phyloP scores from a whole-genome alignment of 2,329 filamentous ascomycete species.

The Aspergillus japonicus region DNA sequence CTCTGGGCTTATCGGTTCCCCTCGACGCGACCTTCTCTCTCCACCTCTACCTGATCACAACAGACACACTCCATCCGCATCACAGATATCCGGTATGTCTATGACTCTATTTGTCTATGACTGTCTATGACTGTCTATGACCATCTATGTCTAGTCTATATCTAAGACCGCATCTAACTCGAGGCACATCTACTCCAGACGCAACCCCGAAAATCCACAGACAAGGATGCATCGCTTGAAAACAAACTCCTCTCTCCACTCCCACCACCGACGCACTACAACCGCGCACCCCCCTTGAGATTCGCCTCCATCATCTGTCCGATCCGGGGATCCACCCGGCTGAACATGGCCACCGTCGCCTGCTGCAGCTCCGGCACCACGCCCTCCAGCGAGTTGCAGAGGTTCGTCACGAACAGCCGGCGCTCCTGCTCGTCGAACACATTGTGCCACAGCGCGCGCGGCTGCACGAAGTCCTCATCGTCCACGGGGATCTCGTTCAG shows the following conservation, averaged over 20 bases:
- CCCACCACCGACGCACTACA: not conserved
- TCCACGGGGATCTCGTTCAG: conserved; percentile 26
- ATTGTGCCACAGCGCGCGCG: conserved; percentile 29
- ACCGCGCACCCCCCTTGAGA: conserved; percentile 7
- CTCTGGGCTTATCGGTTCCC: not conserved
- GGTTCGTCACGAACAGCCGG: conserved; percentile 23
- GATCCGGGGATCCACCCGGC: conserved; percentile 22
- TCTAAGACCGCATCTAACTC: too few species aligned
- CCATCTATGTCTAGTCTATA: too few species aligned
- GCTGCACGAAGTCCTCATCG: conserved; percentile 33
- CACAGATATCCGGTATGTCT: not conserved
- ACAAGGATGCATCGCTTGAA: not conserved
- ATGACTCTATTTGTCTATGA: not conserved
- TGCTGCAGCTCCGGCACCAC: conserved; percentile 21
- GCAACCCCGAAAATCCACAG: too few species aligned
- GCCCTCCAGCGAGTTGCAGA: conserved; percentile 23
- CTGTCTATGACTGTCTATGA: not conserved
- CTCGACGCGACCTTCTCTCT: not conserved
- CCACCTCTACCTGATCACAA: too few species aligned
- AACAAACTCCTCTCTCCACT: not conserved
- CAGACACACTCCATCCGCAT: too few species aligned
- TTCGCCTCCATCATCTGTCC: conserved; percentile 18
- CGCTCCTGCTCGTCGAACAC: conserved; percentile 29
- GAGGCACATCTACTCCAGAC: too few species aligned
- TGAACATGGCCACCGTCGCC: conserved; percentile 22